phyloP scores from a whole-genome alignment of 192 early-diverging fungal genomes.

The Entomortierella chlamydospora region DNA sequence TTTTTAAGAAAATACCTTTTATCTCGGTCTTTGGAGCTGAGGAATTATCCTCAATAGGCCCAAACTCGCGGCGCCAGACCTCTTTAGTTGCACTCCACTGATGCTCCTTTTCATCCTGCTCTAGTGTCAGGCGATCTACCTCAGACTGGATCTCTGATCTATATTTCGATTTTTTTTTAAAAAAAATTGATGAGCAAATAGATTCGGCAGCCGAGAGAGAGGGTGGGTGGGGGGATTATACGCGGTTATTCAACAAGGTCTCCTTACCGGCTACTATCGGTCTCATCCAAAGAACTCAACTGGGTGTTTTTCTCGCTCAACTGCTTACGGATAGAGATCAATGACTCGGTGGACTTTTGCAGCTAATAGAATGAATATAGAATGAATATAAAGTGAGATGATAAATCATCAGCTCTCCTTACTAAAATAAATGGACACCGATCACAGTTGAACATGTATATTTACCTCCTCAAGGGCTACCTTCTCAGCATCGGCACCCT shows the following conservation, averaged over 20 bases:
- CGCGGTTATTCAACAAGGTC: too few relatives aligned
- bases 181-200: too few relatives aligned
- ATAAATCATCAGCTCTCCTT: too few relatives aligned
- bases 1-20: constrained; percentile 15
- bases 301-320: constrained; percentile 20
- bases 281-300: neutral
- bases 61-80: constrained; percentile 44
- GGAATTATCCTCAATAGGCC: constrained; percentile 23
- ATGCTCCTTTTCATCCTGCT: constrained; percentile 21
- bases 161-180: constrained; percentile 1
- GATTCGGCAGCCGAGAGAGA: too few relatives aligned
- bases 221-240: too few relatives aligned
- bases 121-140: constrained; percentile 18
- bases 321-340: constrained; percentile 11
- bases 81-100: constrained; percentile 50
- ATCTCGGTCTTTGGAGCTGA: constrained; percentile 15
- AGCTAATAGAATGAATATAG: constrained; percentile 12
- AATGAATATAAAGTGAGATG: neutral
- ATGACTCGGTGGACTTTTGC: constrained; percentile 24
- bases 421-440: too few relatives aligned
- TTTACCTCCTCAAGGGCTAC: constrained; percentile 51
- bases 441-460: too few relatives aligned
- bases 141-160: constrained; percentile 18
- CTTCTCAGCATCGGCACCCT: constrained; percentile 35
- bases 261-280: constrained; percentile 17